Percentiles rank a stretch among this genome's conserved stretches.
Conservation (phyloP, 2,329 filamentous ascomycete species). For the Aspergillus brasiliensis region DNA sequence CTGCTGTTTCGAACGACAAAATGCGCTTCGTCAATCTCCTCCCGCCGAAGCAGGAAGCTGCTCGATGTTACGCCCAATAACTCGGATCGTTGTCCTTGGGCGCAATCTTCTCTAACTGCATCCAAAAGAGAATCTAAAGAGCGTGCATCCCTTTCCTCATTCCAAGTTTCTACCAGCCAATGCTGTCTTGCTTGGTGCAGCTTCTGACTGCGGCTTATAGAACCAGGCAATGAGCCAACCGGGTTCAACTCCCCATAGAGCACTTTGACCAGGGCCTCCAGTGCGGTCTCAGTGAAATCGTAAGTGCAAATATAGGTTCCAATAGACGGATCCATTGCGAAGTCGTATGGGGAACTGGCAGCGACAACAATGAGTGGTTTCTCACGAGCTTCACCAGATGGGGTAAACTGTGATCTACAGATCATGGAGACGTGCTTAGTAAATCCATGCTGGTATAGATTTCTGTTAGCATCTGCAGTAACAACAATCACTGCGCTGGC, state of each 20-base stretch:
- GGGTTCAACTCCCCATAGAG: conserved; percentile 74
- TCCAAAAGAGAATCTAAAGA: conserved; percentile 76
- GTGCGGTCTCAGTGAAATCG: conserved; percentile 90
- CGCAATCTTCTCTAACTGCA: conserved; percentile 62
- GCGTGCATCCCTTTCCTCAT: conserved; percentile 72
- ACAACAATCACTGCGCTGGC: conserved; percentile 87
- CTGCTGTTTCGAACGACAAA: conserved; percentile 94
- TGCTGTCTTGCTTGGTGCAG: conserved; percentile 86
- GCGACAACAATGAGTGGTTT: conserved; percentile 90
- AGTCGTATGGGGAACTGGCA: conserved; percentile 94
- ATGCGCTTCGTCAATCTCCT: conserved; percentile 75
- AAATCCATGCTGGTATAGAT: conserved; percentile 90
- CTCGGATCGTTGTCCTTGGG: conserved; percentile 68
- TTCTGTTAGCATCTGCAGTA: conserved; percentile 90
- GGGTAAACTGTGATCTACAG: conserved; percentile 57
- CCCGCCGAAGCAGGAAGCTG: conserved; percentile 73
- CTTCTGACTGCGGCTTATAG: conserved; percentile 83
- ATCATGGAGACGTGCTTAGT: conserved; percentile 97
- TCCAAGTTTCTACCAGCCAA: conserved; percentile 91
- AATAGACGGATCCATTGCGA: conserved; percentile 87
- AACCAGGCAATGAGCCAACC: conserved; percentile 63
- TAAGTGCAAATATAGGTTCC: conserved; percentile 94
- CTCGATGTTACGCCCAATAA: conserved; percentile 69
- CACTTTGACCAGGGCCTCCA: conserved; percentile 79
- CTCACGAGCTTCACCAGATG: conserved; percentile 52